These are phyloP conservation scores for Hordeum pubiflorum DNA, from an alignment of 202 grass and related monocot genomes.

Conservation along the genomic window DNA sequence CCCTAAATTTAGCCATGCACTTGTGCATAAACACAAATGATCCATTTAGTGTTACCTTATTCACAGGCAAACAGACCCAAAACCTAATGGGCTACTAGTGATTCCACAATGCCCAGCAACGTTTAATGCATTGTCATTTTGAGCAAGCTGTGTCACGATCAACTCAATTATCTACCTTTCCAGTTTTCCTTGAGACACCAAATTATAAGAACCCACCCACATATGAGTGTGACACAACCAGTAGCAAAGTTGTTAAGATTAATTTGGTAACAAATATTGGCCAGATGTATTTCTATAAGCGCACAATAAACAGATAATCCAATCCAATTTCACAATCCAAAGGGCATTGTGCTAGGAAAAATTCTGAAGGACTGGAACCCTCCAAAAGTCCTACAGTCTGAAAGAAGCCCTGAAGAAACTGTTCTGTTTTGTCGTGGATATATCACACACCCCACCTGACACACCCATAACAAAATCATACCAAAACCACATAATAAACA, in stretches of 20 bases:
- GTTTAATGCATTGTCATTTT: not conserved
- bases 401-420: not conserved
- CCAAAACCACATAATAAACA: not conserved
- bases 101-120: not conserved
- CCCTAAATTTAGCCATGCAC: not conserved
- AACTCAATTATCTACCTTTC: not conserved
- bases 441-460: not conserved
- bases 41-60: not conserved
- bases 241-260: not conserved
- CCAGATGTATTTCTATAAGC: not conserved
- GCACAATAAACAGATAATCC: not conserved
- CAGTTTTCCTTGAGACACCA: not conserved
- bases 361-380: not conserved
- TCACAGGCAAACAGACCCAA: not conserved
- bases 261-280: not conserved
- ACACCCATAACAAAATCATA: not conserved
- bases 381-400: not conserved
- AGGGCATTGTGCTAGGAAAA: not conserved
- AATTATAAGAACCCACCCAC: not conserved
- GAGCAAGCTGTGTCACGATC: not conserved
- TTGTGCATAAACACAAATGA: not conserved
- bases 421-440: not conserved
- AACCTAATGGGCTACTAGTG: not conserved
- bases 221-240: not conserved
- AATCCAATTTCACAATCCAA: not conserved